A percentile compares a stretch with the other conserved stretches of the same genome.
Evolutionary conservation across 2,329 filamentous ascomycete genomes (phyloP).

Genomic region (Aspergillus bombycis): DNA sequence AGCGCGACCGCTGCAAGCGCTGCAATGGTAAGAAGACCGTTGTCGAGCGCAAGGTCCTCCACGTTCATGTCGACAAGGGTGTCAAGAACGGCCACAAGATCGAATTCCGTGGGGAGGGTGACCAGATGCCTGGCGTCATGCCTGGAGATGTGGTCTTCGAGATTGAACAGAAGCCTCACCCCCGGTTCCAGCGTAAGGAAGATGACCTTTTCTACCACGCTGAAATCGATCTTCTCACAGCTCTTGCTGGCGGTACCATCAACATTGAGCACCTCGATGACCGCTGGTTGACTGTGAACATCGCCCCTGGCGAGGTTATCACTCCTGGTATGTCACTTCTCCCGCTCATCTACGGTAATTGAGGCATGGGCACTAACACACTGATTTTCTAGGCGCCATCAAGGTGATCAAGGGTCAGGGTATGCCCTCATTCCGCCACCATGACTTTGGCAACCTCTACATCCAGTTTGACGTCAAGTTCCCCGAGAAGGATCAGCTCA

Average conservation of each 20-base stretch:
- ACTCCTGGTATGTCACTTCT: slow-evolving; percentile 70
- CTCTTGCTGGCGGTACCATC: slow-evolving; percentile 86
- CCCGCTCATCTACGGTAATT: neutral
- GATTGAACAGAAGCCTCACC: slow-evolving; percentile 98
- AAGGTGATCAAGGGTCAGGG: slow-evolving; percentile 96
- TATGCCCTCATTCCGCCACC: slow-evolving; percentile 95
- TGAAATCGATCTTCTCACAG: slow-evolving; percentile 94
- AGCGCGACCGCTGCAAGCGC: slow-evolving; percentile 96
- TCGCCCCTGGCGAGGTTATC: slow-evolving; percentile 92
- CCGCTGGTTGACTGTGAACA: slow-evolving; percentile 91
- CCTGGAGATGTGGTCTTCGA: slow-evolving; percentile 97
- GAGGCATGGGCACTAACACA: neutral
- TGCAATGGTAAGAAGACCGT: slow-evolving; percentile 98
- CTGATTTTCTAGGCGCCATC: slow-evolving; percentile 66
- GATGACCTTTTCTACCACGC: slow-evolving; percentile 95
- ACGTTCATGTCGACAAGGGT: slow-evolving; percentile 95
- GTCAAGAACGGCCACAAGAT: slow-evolving; percentile 94
- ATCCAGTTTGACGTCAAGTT: slow-evolving; percentile 98
- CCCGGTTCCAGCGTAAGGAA: slow-evolving; percentile 91
- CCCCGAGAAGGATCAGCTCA: slow-evolving; percentile 72
- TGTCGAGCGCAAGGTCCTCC: slow-evolving; percentile 95
- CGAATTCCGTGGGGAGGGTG: slow-evolving; percentile 94
- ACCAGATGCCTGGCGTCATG: slow-evolving; percentile 89
- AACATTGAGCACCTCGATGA: slow-evolving; percentile 97
- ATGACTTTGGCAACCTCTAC: slow-evolving; percentile 94